phyloP scores from a whole-genome alignment of 495 filamentous ascomycete species.

The Physcia stellaris region DNA sequence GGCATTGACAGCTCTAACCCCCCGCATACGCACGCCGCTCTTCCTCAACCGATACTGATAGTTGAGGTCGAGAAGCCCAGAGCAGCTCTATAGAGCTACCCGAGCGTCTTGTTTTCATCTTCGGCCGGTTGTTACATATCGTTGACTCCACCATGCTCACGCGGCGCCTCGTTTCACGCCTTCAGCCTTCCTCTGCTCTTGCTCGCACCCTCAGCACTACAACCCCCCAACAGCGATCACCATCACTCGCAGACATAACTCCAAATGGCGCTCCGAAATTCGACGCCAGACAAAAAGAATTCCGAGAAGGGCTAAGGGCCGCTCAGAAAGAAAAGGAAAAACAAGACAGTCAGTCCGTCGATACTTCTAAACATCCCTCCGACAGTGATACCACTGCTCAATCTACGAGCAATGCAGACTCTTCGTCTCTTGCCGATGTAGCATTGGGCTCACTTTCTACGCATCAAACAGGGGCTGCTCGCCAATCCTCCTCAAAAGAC shows the following conservation, averaged over 20 bases:
- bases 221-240: slow-evolving; percentile 39
- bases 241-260: slow-evolving; percentile 76
- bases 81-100: too few relatives aligned
- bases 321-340: slow-evolving; percentile 60
- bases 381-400: slow-evolving; percentile 37
- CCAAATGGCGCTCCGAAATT: slow-evolving; percentile 57
- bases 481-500: slow-evolving; percentile 22
- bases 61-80: too few relatives aligned
- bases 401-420: slow-evolving; percentile 41
- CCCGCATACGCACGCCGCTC: too few relatives aligned
- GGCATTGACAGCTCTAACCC: too few relatives aligned
- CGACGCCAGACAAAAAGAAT: slow-evolving; percentile 67
- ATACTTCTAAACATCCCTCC: slow-evolving; percentile 27
- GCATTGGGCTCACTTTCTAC: slow-evolving; percentile 57
- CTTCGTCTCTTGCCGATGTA: slow-evolving; percentile 22
- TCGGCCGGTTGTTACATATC: too few relatives aligned
- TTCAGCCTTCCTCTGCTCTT: slow-evolving; percentile 28
- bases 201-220: slow-evolving; percentile 50
- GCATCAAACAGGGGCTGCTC: slow-evolving; percentile 36
- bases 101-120: too few relatives aligned
- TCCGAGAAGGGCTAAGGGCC: slow-evolving; percentile 67
- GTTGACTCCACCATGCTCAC: slow-evolving; percentile 35
- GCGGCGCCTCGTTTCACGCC: slow-evolving; percentile 32
- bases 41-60: too few relatives aligned
- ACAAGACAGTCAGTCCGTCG: slow-evolving; percentile 67